Base-by-base conservation (phyloP, 768 basidiomycete species). In the Albatrellus ellisii region DNA sequence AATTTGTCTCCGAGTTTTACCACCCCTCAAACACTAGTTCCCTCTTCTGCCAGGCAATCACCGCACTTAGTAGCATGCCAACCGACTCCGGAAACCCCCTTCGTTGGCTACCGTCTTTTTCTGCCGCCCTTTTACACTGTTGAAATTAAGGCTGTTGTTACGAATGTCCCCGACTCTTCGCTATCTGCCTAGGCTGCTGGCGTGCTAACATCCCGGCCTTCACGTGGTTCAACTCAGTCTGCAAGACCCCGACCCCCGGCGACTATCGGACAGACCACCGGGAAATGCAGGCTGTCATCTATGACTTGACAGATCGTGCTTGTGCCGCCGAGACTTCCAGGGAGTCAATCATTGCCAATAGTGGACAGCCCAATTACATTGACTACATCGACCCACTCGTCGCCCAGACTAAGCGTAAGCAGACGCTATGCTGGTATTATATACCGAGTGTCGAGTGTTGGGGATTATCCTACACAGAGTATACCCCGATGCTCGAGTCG, bases 291-390 rank as follows among this genome's bases (percentile, higher is more conserved):
- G 62, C 63, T 45, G 62, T 65, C 46, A 55, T 65, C 36, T 65
- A 65, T 54, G 76, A 79, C 49, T 60, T 79, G 20, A 76, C 76
- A 36, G 73, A 77, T 47, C 74, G 77, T 62, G 77, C 78, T 50
- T 79, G 77, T 52, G 73, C 74, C 39, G 77, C 77, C 44, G 57
- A 65, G 45, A 73, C 77, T 25, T 79, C 77, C 36, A 77, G 77
- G 52, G 77, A 77, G 58, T 77, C 75, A 61, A 61, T 59, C 39
- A 73, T 77, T 49, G 71, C 71, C 29, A 57, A 77, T 56, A 64
- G 66, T 51, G 75, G 75, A 38, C 61, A 68, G 41, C 66, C 63
- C 46, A 70, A 72, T 53, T 77, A 77, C 63, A 55, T 65, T 54
- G 56, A 58, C 46, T 78, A 79, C 63, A 77, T 80, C 48, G 75